Evolutionary conservation across 208 protist species (phyloP), one percentile per base, ranked within the genome.

Genomic region (Wallacemonas sp.): DNA sequence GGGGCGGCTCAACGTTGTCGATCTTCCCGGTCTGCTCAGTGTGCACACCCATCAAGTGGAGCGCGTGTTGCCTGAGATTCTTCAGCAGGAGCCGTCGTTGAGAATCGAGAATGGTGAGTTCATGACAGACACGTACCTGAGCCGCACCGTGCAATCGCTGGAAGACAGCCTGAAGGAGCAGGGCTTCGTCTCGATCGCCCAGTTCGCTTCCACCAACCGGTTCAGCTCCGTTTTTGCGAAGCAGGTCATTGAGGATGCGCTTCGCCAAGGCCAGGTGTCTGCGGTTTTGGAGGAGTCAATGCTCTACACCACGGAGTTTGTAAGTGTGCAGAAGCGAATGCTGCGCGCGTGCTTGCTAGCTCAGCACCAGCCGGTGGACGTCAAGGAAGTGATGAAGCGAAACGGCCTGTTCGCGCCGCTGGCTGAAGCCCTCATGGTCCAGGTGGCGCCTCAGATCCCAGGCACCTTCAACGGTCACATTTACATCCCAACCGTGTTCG

Each of bases 221-320:
- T 79, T 93, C 41, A 89, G 70, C 49, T 93, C 84, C 2, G 46
- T 68, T 17, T 93, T 93, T 62, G 75, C 77, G 1, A 74, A 79
- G 51, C 42, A 76, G 0, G 19, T 93, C 36, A 68, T 93, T 2
- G 74, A 44, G 39, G 67, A 62, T 22, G 87, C 81, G 26, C 62
- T 93, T 17, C 62, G 61, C 6, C 68, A 71, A 3, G 69, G 77
- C 0, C 28, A 56, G 30, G 42, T 93, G 5, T 63, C 68, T 2
- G 81, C 81, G 9, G 72, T 90, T 2, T 49, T 82, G 64, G 67
- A 90, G 26, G 73, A 78, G 33, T 62, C 65, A 33, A 73, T 78
- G 0, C 63, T 90, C n/a, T 89, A 93, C 77, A 93, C 87, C 11
- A 78, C 31, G 31, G 71, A 82, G 62, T 93, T 89, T 77, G 87